A percentile compares a stretch with the other conserved stretches of the same genome.
These are phyloP conservation scores for Bocquillonia castaneifolia DNA, from an alignment of 441 rosid species.

Conservation along the genomic window DNA sequence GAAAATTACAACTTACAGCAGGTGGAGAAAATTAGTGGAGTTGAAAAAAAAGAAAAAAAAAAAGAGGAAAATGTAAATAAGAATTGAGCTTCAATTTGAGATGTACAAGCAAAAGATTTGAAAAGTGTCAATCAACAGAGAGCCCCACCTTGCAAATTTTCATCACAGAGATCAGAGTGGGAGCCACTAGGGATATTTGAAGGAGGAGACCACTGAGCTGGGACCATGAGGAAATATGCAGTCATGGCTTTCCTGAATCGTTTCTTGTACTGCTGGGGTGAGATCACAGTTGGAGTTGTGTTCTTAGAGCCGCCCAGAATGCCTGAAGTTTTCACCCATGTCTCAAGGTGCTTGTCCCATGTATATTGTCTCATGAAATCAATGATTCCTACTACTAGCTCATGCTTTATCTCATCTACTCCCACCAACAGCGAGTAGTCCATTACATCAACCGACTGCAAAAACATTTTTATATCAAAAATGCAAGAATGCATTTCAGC, in stretches of 20 bases:
- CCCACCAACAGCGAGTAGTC: slow-evolving; percentile 94
- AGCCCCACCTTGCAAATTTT: slow-evolving; percentile 39
- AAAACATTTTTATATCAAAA: too few species aligned
- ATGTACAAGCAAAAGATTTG: slow-evolving; percentile 35
- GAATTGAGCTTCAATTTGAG: slow-evolving; percentile 19
- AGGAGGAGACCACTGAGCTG: slow-evolving; percentile 96
- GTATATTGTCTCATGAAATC: slow-evolving; percentile 98
- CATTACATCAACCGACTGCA: slow-evolving; percentile 89
- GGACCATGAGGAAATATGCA: slow-evolving; percentile 90
- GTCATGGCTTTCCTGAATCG: slow-evolving; percentile 97
- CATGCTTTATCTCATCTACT: slow-evolving; percentile 81
- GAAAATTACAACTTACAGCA: too few species aligned
- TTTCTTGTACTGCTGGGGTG: slow-evolving; percentile 93
- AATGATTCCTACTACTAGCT: slow-evolving; percentile 87
- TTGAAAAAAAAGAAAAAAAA: too few species aligned
- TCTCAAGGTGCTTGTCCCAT: slow-evolving; percentile 96
- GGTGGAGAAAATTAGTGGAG: too few species aligned
- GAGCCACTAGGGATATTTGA: slow-evolving; percentile 43
- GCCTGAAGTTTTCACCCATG: slow-evolving; percentile 90
- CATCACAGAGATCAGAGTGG: slow-evolving; percentile 61
- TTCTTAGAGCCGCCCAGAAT: slow-evolving; percentile 89
- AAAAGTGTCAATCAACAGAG: slow-evolving; percentile 35
- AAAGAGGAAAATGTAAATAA: too few species aligned
- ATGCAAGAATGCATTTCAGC: too few species aligned
- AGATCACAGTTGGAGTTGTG: slow-evolving; percentile 77